phyloP scores from a whole-genome alignment of 2,329 filamentous ascomycete species.

The Venturia carpophila region DNA sequence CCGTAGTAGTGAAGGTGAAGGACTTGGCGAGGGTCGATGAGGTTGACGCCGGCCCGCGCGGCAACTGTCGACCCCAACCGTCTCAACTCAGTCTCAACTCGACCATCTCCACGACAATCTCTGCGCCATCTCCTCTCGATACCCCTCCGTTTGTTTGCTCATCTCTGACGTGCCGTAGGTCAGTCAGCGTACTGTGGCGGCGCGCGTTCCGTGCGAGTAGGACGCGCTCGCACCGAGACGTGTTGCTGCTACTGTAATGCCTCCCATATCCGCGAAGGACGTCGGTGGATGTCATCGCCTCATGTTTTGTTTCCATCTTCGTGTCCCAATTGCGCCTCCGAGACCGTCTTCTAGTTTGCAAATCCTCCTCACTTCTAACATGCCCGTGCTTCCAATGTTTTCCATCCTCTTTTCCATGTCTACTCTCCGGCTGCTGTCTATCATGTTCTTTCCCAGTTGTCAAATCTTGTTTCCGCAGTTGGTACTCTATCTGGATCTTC shows the following conservation, averaged over 20 bases:
- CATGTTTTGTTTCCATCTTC: background rate
- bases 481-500: background rate
- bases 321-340: background rate
- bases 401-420: background rate
- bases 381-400: constrained; percentile 1
- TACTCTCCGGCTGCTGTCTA: background rate
- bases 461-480: background rate
- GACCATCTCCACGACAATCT: background rate
- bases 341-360: background rate
- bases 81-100: constrained; percentile 2
- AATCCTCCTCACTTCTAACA: background rate
- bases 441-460: background rate
- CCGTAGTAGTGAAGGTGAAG: background rate
- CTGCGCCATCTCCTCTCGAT: background rate
- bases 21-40: too few species aligned
- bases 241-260: background rate
- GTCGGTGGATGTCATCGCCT: background rate
- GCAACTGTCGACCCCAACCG: background rate
- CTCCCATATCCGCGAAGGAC: background rate
- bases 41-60: constrained; percentile 1
- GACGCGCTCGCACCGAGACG: background rate
- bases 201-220: background rate
- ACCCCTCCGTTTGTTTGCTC: background rate
- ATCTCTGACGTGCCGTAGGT: constrained; percentile 5
- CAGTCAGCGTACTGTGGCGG: background rate